Conservation (phyloP, 331 rosid species). For the Acacia pycnantha region DNA sequence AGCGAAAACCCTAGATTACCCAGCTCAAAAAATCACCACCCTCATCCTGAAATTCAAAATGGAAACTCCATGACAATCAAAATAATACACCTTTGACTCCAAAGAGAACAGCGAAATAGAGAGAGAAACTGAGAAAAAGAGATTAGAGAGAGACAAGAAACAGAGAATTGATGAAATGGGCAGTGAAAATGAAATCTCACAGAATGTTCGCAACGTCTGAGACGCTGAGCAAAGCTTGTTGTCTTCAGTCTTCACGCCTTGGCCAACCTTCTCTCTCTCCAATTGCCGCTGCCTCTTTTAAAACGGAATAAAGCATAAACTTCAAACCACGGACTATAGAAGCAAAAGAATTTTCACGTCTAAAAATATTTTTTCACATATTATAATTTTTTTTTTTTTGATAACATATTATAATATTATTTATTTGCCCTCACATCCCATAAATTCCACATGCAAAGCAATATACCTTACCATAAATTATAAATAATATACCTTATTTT, state of each 20-base stretch:
- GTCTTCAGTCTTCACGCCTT: constrained; percentile 21
- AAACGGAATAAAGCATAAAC: constrained; percentile 29
- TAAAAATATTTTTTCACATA: too few relatives aligned
- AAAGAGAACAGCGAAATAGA: not conserved
- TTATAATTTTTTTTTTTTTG: too few relatives aligned
- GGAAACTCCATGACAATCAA: constrained; percentile 1
- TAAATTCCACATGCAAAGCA: too few relatives aligned
- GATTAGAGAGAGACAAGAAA: not conserved
- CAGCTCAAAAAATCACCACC: constrained; percentile 32
- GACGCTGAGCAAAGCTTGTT: constrained; percentile 30
- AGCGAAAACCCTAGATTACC: constrained; percentile 36
- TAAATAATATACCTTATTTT: too few relatives aligned
- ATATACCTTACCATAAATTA: too few relatives aligned
- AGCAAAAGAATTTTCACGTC: not conserved
- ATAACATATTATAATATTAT: too few relatives aligned
- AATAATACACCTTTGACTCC: not conserved
- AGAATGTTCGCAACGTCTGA: constrained; percentile 15
- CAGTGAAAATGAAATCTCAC: constrained; percentile 25
- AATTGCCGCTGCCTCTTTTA: constrained; percentile 72
- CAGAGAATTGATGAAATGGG: not conserved
- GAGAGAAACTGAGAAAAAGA: not conserved
- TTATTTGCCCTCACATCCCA: too few relatives aligned
- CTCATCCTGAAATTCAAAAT: constrained; percentile 30
- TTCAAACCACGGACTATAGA: not conserved
- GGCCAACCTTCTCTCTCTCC: constrained; percentile 23